Conservation (phyloP, 73 alveolate genomes). For the Tetrahymena elliotti region DNA sequence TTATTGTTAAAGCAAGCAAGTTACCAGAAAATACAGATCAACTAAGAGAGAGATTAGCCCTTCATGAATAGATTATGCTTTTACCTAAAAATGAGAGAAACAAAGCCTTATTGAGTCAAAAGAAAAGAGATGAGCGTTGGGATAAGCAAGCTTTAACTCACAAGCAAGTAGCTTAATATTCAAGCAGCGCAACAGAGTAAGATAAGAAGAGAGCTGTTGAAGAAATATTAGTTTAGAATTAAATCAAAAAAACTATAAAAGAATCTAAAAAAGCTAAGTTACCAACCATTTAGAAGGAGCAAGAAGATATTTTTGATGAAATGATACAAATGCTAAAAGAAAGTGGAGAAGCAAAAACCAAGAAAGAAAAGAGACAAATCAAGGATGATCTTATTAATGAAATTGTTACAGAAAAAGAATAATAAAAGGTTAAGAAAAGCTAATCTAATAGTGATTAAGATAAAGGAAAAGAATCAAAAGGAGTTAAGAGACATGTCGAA, state of each 20-base stretch:
- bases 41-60: background rate
- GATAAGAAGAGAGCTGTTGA: background rate
- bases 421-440: background rate
- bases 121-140: background rate
- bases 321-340: background rate
- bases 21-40: background rate
- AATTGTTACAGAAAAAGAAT: background rate
- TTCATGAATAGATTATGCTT: background rate
- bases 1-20: background rate
- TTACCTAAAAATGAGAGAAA: background rate
- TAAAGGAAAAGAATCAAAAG: background rate
- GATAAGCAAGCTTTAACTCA: background rate
- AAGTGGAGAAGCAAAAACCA: background rate
- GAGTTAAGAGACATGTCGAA: background rate
- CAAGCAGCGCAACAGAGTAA: background rate
- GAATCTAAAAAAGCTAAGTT: background rate
- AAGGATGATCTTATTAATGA: background rate
- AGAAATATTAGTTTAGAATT: background rate
- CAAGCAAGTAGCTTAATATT: background rate
- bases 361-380: background rate
- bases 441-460: background rate
- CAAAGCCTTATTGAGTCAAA: background rate
- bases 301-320: background rate
- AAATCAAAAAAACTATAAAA: background rate
- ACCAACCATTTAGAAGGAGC: background rate